Percentiles rank a stretch among this genome's conserved stretches.
Evolutionary conservation across 2,329 filamentous ascomycete genomes (phyloP).

Genomic region (Didymella exigua): DNA sequence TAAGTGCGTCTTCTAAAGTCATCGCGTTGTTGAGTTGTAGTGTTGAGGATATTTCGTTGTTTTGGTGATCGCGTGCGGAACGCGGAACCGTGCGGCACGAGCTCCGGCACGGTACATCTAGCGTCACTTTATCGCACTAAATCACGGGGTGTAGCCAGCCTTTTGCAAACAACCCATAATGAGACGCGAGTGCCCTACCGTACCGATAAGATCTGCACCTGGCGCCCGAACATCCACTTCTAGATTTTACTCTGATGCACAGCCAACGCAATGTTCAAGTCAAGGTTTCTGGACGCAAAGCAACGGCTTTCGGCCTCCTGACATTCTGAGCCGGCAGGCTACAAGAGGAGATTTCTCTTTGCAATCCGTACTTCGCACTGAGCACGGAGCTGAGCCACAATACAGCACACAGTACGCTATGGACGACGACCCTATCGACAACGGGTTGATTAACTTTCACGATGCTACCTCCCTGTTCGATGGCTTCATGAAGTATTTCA

Average conservation of each 20-base stretch:
- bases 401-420: background rate
- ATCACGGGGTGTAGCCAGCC: no score
- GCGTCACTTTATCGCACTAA: no score
- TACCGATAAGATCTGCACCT: background rate
- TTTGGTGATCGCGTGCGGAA: no score
- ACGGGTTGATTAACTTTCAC: background rate
- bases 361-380: background rate
- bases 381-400: background rate
- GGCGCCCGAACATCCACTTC: background rate
- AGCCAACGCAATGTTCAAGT: background rate
- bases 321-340: background rate
- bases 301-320: background rate
- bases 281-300: background rate
- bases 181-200: no score
- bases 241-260: background rate
- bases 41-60: no score
- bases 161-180: no score
- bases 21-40: no score
- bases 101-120: no score
- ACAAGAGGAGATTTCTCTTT: slow-evolving; percentile 1
- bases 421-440: background rate
- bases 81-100: no score
- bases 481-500: slow-evolving; percentile 9
- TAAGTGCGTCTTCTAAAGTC: no score
- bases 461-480: slow-evolving; percentile 6